A percentile compares a stretch with the other conserved stretches of the same genome.
Conservation (phyloP, 345 rosid genomes). For the Luvunga scandens region DNA sequence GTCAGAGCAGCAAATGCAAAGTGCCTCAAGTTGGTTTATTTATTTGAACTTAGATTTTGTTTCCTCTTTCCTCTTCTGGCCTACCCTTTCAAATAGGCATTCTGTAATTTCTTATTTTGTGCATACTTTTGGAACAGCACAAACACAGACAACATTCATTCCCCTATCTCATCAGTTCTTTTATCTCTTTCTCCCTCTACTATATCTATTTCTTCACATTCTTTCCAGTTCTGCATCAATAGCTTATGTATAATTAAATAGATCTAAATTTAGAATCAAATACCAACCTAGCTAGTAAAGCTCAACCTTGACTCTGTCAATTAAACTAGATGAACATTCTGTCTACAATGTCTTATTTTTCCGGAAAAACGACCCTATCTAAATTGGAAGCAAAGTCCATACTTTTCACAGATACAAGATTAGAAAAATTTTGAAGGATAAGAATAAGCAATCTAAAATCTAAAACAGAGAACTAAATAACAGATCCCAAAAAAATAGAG, state of each 20-base stretch:
- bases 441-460: background rate
- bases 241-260: background rate
- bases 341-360: background rate
- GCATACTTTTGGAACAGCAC: background rate
- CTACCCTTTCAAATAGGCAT: background rate
- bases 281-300: background rate
- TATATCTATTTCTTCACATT: background rate
- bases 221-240: background rate
- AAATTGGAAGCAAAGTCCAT: background rate
- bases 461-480: background rate
- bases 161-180: background rate
- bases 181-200: background rate
- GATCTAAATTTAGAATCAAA: background rate
- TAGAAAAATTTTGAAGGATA: background rate
- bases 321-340: background rate
- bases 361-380: background rate
- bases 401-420: background rate
- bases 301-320: background rate
- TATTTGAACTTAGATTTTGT: background rate
- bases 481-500: background rate
- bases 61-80: background rate
- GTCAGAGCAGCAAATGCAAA: background rate
- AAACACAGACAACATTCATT: background rate
- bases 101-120: background rate
- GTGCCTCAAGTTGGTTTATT: background rate